phyloP scores from a whole-genome alignment of 768 basidiomycete species.

The Termitomyces sp. region DNA sequence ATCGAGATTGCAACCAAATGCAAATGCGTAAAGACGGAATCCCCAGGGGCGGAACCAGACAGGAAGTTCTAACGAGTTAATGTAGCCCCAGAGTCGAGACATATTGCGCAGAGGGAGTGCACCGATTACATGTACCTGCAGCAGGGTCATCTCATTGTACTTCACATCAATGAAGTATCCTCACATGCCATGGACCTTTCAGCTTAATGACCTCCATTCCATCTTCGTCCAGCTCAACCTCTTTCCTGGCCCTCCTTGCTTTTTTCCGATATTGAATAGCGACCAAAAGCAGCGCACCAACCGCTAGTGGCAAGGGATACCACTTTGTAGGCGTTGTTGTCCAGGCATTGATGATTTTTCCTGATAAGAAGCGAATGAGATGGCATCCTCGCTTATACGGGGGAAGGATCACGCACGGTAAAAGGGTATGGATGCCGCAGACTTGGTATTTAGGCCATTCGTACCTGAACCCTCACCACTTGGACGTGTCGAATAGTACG shows the following conservation, averaged over 20 bases:
- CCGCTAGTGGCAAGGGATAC: conserved; percentile 90
- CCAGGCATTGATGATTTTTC: conserved; percentile 71
- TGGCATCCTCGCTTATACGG: conserved; percentile 2
- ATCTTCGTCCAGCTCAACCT: conserved; percentile 76
- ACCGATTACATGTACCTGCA: conserved; percentile 91
- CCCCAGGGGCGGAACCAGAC: conserved; percentile 94
- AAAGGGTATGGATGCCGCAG: conserved; percentile 33
- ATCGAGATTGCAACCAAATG: conserved; percentile 93
- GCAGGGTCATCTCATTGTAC: background rate
- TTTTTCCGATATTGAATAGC: conserved; percentile 70
- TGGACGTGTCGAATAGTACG: conserved; percentile 30
- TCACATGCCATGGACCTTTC: conserved; percentile 90
- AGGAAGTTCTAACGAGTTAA: conserved; percentile 90
- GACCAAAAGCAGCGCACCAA: conserved; percentile 84
- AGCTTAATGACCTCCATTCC: conserved; percentile 77
- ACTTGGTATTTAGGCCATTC: conserved; percentile 14
- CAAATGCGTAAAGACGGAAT: conserved; percentile 74
- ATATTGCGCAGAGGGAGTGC: conserved; percentile 91
- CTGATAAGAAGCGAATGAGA: conserved; percentile 25
- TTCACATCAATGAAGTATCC: conserved; percentile 17
- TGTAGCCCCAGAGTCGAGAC: conserved; percentile 95
- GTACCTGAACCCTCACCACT: conserved; percentile 21
- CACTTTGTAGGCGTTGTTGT: conserved; percentile 85
- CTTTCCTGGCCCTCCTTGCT: conserved; percentile 38
- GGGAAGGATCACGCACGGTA: conserved; percentile 37